These are phyloP conservation scores for Saprolegnia diclina DNA, from an alignment of 352 stramenopile genomes.

Conservation along the genomic window DNA sequence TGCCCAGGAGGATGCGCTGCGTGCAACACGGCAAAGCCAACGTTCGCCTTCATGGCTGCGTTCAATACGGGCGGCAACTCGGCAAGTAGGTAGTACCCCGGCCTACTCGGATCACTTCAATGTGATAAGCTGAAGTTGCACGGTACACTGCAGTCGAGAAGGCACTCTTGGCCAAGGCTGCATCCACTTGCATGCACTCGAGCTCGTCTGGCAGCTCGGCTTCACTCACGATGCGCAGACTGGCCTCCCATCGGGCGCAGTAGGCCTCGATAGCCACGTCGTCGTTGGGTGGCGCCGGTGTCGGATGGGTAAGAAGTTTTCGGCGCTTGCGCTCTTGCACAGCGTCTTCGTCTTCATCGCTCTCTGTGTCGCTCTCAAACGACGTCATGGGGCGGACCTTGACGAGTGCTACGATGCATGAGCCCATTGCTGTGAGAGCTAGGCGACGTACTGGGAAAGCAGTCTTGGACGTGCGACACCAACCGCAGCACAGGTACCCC, in stretches of 20 bases:
- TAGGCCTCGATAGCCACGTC: background rate
- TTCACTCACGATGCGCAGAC: background rate
- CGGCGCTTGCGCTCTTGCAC: background rate
- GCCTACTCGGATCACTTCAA: no score
- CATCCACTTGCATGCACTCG: background rate
- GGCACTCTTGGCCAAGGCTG: background rate
- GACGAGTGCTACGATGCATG: constrained; percentile 8
- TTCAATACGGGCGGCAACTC: background rate
- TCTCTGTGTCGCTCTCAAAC: constrained; percentile 26
- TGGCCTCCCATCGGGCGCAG: background rate
- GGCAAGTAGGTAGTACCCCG: background rate
- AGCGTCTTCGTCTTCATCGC: constrained; percentile 22
- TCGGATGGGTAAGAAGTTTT: constrained; percentile 1
- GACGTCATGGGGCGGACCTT: background rate
- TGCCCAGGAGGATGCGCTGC: background rate
- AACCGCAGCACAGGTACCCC: constrained; percentile 2
- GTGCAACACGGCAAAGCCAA: constrained; percentile 14
- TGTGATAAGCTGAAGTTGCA: no score
- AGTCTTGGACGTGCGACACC: background rate
- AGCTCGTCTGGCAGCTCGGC: background rate
- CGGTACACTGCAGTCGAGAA: no score
- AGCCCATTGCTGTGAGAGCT: background rate
- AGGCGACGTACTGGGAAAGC: constrained; percentile 22
- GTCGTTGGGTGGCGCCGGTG: background rate
- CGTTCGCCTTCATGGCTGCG: background rate